Conservation (phyloP, 106 monocot species). For the Platanthera zijinensis region DNA sequence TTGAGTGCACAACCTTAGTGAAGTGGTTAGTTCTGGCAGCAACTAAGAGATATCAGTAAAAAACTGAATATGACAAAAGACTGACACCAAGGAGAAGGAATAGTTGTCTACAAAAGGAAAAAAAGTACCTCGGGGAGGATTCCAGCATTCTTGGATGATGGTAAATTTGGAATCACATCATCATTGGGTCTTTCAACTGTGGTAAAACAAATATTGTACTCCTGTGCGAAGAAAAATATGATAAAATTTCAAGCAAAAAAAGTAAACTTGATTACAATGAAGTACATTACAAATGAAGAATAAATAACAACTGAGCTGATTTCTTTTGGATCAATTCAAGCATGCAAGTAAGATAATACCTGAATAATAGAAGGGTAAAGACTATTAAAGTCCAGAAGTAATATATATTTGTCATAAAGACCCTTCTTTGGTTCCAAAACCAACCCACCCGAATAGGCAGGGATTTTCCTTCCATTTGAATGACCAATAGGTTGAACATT, state of each 20-base stretch:
- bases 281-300: not conserved
- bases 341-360: slow-evolving; percentile 25
- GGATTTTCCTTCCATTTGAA: slow-evolving; percentile 74
- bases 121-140: slow-evolving; percentile 82
- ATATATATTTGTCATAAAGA: slow-evolving; percentile 83
- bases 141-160: slow-evolving; percentile 62
- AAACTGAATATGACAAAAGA: not conserved
- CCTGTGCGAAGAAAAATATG: slow-evolving; percentile 44
- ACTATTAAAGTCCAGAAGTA: slow-evolving; percentile 95
- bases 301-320: not conserved
- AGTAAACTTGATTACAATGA: slow-evolving; percentile 1
- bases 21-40: not conserved
- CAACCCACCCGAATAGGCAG: slow-evolving; percentile 89
- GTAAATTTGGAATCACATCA: slow-evolving; percentile 46
- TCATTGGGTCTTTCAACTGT: slow-evolving; percentile 71
- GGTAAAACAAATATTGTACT: slow-evolving; percentile 98
- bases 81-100: not conserved
- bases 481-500: slow-evolving; percentile 31
- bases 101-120: not conserved
- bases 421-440: slow-evolving; percentile 98
- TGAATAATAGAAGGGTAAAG: slow-evolving; percentile 98
- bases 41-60: not conserved
- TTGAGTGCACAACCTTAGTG: not conserved
- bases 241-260: not conserved
- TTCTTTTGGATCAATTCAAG: not conserved